Conservation (phyloP, 805 yeast species). For the Candida lessepsii region DNA sequence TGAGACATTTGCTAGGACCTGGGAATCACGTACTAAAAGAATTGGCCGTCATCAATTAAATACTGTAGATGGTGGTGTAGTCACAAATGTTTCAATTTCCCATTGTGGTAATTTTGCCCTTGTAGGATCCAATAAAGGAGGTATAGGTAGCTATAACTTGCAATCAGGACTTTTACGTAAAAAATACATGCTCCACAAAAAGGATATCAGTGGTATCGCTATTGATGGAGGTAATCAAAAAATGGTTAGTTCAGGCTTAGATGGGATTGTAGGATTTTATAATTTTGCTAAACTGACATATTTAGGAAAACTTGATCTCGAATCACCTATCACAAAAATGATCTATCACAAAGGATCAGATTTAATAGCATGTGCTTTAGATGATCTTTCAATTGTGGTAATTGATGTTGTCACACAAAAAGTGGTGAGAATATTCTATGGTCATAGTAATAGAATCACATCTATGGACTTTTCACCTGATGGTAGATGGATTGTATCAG, state of each 20-base stretch:
- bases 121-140: constrained; percentile 85
- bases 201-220: constrained; percentile 83
- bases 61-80: constrained; percentile 77
- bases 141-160: constrained; percentile 80
- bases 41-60: constrained; percentile 70
- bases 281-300: constrained; percentile 73
- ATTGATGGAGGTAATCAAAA: constrained; percentile 87
- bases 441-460: constrained; percentile 87
- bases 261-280: constrained; percentile 84
- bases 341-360: constrained; percentile 81
- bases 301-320: constrained; percentile 64
- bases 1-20: constrained; percentile 81
- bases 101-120: constrained; percentile 95
- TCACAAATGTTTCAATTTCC: constrained; percentile 74
- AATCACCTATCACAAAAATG: constrained; percentile 75
- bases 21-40: constrained; percentile 79
- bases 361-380: constrained; percentile 79
- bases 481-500: constrained; percentile 91
- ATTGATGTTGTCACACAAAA: constrained; percentile 79
- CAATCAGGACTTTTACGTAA: constrained; percentile 87
- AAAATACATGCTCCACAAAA: constrained; percentile 66
- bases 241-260: constrained; percentile 85
- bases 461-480: constrained; percentile 88
- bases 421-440: constrained; percentile 82
- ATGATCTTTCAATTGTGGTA: constrained; percentile 80